Evolutionary conservation across 208 protist genomes (phyloP), one percentile per base, ranked within the genome.

Genomic region (Vickermania ingenoplastis): DNA sequence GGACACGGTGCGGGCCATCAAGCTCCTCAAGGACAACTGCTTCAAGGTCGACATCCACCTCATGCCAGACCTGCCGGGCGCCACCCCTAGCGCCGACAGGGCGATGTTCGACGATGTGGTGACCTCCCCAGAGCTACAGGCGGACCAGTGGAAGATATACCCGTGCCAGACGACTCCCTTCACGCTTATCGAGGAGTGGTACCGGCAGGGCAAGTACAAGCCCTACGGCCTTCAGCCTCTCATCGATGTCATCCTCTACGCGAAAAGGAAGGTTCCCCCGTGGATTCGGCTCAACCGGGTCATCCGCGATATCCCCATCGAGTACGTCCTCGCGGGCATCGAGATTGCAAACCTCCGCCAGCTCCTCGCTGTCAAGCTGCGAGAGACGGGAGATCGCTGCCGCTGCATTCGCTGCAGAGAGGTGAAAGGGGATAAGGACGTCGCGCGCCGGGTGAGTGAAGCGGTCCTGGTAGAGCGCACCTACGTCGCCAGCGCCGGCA

Each of bases 41-140:
- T 99, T 97, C 73, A 99, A 99, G 71, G 91, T 99, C 0, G 95
- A 99, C 27, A 95, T 98, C 4, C 98, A 99, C 62, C 97, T 99
- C 69, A 99, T 99, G 98, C 98, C 98, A 2, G 97, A 99, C 85
- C 73, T 99, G 25, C 97, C 98, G 27, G 95, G 96, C 45, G 85
- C 96, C 14, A 94, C 81, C 24, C 81, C 97, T 25, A 91, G 92
- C 24, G 76, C 96, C 36, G 97, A 99, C 75, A 77, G 96, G 27
- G 69, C 73, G 31, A 95, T 96, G 73, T 98, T 98, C 63, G 80
- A 90, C 53, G 95, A 98, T 59, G 91, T 98, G 21, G 93, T 99
- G 53, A 71, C 89, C 59, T 98, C 96, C 31, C 92, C 96, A 1
- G 83, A 85, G 22, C 96, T 99, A 62, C 87, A 98, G 53, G 83